Evolutionary conservation across 2,329 filamentous ascomycete species (phyloP).

Genomic region (Pyricularia pennisetigena): DNA sequence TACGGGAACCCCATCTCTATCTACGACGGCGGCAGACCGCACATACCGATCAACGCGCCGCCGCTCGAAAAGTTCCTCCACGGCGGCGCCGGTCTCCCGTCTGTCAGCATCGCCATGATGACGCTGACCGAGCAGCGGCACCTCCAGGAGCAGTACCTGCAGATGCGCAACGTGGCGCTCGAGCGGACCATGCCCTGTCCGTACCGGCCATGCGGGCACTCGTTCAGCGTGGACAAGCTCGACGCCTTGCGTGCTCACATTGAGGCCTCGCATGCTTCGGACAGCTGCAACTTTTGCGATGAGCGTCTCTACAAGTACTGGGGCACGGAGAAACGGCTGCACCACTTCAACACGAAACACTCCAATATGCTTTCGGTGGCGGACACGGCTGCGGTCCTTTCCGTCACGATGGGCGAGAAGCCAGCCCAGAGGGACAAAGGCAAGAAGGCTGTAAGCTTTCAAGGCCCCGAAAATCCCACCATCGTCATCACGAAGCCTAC

Average conservation of each 20-base stretch:
- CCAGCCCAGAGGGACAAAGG: neutral
- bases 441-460: neutral
- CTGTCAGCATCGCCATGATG: conserved; percentile 3
- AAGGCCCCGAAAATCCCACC: too few relatives aligned
- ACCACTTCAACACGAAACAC: neutral
- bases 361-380: neutral
- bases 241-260: neutral
- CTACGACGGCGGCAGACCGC: neutral
- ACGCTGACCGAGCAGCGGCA: conserved; percentile 1
- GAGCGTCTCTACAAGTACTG: conserved; percentile 5
- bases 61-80: neutral
- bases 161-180: neutral
- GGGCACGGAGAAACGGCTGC: neutral
- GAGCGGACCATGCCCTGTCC: conserved; percentile 3
- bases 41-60: neutral
- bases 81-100: neutral
- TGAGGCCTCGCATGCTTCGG: neutral
- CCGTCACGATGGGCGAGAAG: neutral
- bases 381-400: neutral
- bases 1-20: neutral
- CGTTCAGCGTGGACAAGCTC: neutral
- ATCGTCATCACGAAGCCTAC: neutral
- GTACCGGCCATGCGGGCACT: neutral
- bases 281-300: conserved; percentile 6
- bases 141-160: neutral